phyloP scores from a whole-genome alignment of 176 grass and related monocot genomes.

The Lolium rigidum region DNA sequence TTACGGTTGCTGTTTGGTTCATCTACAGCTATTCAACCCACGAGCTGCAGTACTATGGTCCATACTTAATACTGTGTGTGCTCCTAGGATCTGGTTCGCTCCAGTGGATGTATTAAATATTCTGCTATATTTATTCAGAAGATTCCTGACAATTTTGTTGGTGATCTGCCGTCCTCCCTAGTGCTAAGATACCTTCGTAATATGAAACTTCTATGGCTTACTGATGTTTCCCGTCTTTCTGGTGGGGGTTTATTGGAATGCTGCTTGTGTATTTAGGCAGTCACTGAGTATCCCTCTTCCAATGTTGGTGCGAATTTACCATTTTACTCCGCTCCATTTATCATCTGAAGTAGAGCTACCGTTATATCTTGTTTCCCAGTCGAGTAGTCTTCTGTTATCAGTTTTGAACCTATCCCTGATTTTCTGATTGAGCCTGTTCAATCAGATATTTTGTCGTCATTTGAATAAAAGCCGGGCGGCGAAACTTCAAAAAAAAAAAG shows the following conservation, averaged over 20 bases:
- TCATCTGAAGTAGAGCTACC: conserved; percentile 14
- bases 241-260: not conserved
- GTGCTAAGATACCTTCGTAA: conserved; percentile 21
- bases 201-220: not conserved
- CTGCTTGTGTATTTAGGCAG: conserved; percentile 5
- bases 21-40: conserved; percentile 36
- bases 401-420: too few species aligned
- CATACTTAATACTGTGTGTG: conserved; percentile 29
- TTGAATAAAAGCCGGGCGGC: too few species aligned
- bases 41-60: conserved; percentile 20
- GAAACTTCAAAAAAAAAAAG: not conserved
- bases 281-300: not conserved
- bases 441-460: too few species aligned
- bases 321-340: conserved; percentile 29
- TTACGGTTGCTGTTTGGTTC: conserved; percentile 39
- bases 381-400: too few species aligned
- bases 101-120: conserved; percentile 15
- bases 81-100: conserved; percentile 45
- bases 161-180: not conserved
- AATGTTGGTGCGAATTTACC: conserved; percentile 3
- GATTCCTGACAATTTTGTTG: conserved; percentile 31
- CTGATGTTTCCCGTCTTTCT: not conserved
- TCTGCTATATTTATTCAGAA: conserved; percentile 8
- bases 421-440: too few species aligned
- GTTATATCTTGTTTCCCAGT: not conserved